Evolutionary conservation across 2,329 filamentous ascomycete species (phyloP).

Genomic region (Xylariaceae sp.): DNA sequence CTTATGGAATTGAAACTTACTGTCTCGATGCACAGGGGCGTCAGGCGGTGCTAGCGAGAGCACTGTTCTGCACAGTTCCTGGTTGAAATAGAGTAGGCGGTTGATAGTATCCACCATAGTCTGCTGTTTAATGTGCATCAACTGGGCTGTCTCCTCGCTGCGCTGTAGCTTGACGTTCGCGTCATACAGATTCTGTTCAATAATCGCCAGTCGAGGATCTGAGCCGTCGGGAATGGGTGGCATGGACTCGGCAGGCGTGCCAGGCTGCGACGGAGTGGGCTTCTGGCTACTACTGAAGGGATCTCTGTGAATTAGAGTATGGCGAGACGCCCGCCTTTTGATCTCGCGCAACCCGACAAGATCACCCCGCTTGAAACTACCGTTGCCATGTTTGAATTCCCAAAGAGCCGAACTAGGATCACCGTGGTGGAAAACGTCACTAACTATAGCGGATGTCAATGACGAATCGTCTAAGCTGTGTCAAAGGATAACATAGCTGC

Average conservation of each 20-base stretch:
- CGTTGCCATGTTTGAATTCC: slow-evolving; percentile 98
- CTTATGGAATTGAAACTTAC: slow-evolving; percentile 49
- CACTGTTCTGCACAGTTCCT: slow-evolving; percentile 76
- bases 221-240: slow-evolving; percentile 67
- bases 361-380: slow-evolving; percentile 94
- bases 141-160: slow-evolving; percentile 78
- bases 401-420: slow-evolving; percentile 91
- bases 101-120: slow-evolving; percentile 76
- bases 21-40: slow-evolving; percentile 74
- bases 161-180: slow-evolving; percentile 72
- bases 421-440: slow-evolving; percentile 95
- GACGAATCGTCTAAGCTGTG: slow-evolving; percentile 9
- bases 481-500: background rate
- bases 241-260: slow-evolving; percentile 80
- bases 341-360: slow-evolving; percentile 89
- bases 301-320: slow-evolving; percentile 89
- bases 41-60: slow-evolving; percentile 73
- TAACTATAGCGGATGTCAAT: slow-evolving; percentile 59
- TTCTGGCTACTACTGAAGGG: slow-evolving; percentile 69
- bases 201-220: slow-evolving; percentile 68
- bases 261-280: slow-evolving; percentile 70
- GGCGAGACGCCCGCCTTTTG: slow-evolving; percentile 88
- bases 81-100: slow-evolving; percentile 71
- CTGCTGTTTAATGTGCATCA: slow-evolving; percentile 78
- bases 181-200: slow-evolving; percentile 84